These are phyloP conservation scores for Porphyrellus cyaneotinctus DNA, from an alignment of 768 basidiomycete species.

Conservation along the genomic window DNA sequence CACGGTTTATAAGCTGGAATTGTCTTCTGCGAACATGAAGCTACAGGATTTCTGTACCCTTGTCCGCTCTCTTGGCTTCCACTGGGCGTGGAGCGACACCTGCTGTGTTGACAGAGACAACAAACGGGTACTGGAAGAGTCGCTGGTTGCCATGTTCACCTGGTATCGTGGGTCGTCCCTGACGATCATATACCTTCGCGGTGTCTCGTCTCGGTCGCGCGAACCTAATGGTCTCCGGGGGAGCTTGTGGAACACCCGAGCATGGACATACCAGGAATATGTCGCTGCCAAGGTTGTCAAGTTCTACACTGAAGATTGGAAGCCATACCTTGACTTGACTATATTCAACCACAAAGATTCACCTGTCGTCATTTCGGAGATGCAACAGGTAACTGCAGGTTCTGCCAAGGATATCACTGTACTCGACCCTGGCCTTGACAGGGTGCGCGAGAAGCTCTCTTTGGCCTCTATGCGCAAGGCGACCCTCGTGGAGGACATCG, in stretches of 20 bases:
- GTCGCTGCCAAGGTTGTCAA: neutral
- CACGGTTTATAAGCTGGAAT: neutral
- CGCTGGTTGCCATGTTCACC: conserved; percentile 6
- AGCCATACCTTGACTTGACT: too few relatives aligned
- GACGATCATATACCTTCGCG: conserved; percentile 1
- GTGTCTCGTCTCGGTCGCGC: neutral
- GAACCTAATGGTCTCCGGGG: neutral
- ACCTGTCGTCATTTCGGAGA: neutral
- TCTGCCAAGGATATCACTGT: neutral
- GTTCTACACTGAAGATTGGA: too few relatives aligned
- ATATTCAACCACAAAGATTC: too few relatives aligned
- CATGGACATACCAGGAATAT: neutral
- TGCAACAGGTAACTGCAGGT: neutral
- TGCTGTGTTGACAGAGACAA: conserved; percentile 3
- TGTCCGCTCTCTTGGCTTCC: neutral
- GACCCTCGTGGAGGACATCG: neutral
- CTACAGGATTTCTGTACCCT: neutral
- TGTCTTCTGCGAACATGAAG: neutral
- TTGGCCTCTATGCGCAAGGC: neutral
- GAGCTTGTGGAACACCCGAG: conserved; percentile 6
- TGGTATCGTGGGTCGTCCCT: conserved; percentile 1
- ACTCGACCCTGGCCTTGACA: neutral
- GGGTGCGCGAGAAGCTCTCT: neutral
- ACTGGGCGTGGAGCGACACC: neutral
- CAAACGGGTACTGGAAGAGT: neutral